Conservation (phyloP, 2,329 filamentous ascomycete genomes). For the Fusarium piperis region DNA sequence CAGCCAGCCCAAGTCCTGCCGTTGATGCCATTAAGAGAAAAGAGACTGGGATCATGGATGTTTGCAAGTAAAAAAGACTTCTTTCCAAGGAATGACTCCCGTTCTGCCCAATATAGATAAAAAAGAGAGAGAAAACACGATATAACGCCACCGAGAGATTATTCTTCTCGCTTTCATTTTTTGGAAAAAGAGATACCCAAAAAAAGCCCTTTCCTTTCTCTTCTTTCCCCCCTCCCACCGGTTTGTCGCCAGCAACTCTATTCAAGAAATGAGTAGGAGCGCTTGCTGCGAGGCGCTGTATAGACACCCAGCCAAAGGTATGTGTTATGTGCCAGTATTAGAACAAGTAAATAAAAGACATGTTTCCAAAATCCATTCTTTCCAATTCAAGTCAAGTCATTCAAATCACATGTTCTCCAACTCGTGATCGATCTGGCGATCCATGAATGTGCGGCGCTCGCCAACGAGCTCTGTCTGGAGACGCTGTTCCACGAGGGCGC, state of each 20-base stretch:
- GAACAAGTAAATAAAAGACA: conserved; percentile 21
- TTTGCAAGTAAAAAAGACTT: conserved; percentile 32
- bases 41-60: conserved; percentile 19
- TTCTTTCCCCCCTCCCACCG: conserved; percentile 11
- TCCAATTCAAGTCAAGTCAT: not conserved
- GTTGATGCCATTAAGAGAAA: conserved; percentile 35
- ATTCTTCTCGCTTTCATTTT: conserved; percentile 37
- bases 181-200: conserved; percentile 16
- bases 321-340: conserved; percentile 39
- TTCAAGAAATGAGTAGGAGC: conserved; percentile 3
- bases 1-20: conserved; percentile 18
- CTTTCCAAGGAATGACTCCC: conserved; percentile 39
- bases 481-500: conserved; percentile 90
- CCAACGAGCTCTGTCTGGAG: conserved; percentile 88
- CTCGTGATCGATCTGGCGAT: conserved; percentile 91
- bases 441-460: conserved; percentile 88
- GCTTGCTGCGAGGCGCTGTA: conserved; percentile 16
- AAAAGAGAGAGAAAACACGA: not conserved
- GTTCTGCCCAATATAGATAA: conserved; percentile 27
- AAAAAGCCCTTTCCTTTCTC: not conserved
- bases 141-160: conserved; percentile 33
- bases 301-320: conserved; percentile 25
- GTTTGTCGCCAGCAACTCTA: conserved; percentile 14
- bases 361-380: conserved; percentile 3
- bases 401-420: conserved; percentile 84